These are phyloP conservation scores for Gigaspora rosea DNA, from an alignment of 192 early-diverging fungal genomes.

Conservation along the genomic window DNA sequence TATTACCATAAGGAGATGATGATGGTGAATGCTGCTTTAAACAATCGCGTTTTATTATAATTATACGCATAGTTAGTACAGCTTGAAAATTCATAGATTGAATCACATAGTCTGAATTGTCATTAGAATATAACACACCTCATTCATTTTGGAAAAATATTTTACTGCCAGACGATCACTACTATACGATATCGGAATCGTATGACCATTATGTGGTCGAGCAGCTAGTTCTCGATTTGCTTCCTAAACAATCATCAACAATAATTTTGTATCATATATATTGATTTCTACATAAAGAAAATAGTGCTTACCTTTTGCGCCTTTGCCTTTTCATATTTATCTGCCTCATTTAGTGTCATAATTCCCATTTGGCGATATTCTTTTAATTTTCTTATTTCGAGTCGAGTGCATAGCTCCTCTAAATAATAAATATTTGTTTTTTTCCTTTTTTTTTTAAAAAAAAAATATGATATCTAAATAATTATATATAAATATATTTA, in stretches of 20 bases:
- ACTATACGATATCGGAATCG: background rate
- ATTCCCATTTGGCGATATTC: constrained; percentile 30
- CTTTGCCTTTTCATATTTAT: constrained; percentile 23
- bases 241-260: background rate
- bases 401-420: constrained; percentile 4
- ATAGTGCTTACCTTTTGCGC: constrained; percentile 12
- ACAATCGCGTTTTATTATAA: background rate
- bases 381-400: constrained; percentile 28
- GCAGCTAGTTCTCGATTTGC: constrained; percentile 19
- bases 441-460: background rate
- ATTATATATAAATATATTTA: background rate
- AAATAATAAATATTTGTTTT: background rate
- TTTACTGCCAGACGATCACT: constrained; percentile 22
- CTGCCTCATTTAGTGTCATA: background rate
- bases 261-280: too few relatives aligned
- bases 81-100: background rate
- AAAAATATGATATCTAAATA: background rate
- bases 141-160: constrained; percentile 1
- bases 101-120: background rate
- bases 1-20: constrained; percentile 36
- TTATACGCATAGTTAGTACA: background rate
- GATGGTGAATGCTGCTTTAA: background rate
- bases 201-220: background rate
- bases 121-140: too few relatives aligned
- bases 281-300: background rate